A percentile compares a stretch with the other conserved stretches of the same genome.
These are phyloP conservation scores for Phytophthora constricta DNA, from an alignment of 352 stramenopile species.

Conservation along the genomic window DNA sequence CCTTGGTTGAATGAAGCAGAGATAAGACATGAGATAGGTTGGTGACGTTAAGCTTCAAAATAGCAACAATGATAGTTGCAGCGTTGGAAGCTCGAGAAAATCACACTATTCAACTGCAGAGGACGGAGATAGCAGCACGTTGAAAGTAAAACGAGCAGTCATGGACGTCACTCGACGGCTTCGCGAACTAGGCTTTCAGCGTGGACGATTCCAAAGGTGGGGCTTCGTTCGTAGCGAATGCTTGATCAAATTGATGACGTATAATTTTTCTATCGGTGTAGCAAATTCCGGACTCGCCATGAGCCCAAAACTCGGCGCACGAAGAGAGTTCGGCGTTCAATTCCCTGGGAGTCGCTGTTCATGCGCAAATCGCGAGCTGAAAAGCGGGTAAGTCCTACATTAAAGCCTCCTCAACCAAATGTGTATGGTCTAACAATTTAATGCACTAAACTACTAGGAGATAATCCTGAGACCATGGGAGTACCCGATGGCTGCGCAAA, in stretches of 20 bases:
- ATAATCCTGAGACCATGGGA: slow-evolving; percentile 79
- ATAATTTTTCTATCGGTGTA: slow-evolving; percentile 18
- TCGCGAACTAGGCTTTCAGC: slow-evolving; percentile 45
- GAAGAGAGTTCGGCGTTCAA: slow-evolving; percentile 34
- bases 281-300: slow-evolving; percentile 60
- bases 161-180: slow-evolving; percentile 43
- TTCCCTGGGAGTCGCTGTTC: slow-evolving; percentile 78
- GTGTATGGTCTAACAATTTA: not conserved
- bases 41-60: slow-evolving; percentile 14
- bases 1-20: not conserved
- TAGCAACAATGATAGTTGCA: too few relatives aligned
- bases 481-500: slow-evolving; percentile 83
- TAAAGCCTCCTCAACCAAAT: too few relatives aligned
- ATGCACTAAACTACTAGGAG: slow-evolving; percentile 34
- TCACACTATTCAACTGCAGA: slow-evolving; percentile 7
- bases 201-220: slow-evolving; percentile 66
- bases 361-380: slow-evolving; percentile 77
- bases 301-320: slow-evolving; percentile 53
- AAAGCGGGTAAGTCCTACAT: slow-evolving; percentile 60
- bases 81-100: too few relatives aligned
- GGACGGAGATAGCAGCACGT: not conserved
- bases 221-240: not conserved
- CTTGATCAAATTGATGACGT: not conserved
- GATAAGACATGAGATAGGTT: slow-evolving; percentile 22
- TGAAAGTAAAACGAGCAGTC: not conserved